Percentiles rank a stretch among this genome's conserved stretches.
These are phyloP conservation scores for Lactarius trivialis DNA, from an alignment of 768 basidiomycete species.

Conservation along the genomic window DNA sequence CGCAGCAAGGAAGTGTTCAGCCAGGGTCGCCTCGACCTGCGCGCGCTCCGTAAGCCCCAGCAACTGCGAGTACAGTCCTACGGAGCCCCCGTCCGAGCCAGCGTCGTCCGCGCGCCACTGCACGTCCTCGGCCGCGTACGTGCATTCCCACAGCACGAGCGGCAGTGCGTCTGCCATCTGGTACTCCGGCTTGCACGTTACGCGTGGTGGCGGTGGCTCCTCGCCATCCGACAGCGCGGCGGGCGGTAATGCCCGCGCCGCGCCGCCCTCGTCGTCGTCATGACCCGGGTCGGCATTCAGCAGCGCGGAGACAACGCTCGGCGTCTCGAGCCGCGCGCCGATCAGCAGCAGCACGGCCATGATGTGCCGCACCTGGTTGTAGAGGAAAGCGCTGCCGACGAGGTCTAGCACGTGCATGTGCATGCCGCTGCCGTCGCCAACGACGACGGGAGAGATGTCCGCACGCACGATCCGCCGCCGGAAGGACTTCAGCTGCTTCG, in stretches of 20 bases:
- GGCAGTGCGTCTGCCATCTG: conserved; percentile 92
- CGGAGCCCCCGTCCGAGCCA: conserved; percentile 28
- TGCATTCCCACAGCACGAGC: conserved; percentile 87
- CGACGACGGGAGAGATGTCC: conserved; percentile 44
- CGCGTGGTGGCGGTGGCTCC: conserved; percentile 35
- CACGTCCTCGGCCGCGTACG: conserved; percentile 58
- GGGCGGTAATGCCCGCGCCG: conserved; percentile 22
- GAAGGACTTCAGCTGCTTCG: conserved; percentile 85
- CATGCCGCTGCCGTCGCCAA: conserved; percentile 4
- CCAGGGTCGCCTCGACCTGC: conserved; percentile 55
- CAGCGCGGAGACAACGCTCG: conserved; percentile 61
- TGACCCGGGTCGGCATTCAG: conserved; percentile 54
- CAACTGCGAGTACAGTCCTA: conserved; percentile 21
- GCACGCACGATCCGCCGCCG: conserved; percentile 61
- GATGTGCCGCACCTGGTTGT: conserved; percentile 94
- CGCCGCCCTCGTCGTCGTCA: conserved; percentile 28
- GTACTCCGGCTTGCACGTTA: conserved; percentile 78
- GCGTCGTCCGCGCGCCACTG: conserved; percentile 62
- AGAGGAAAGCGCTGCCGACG: conserved; percentile 82
- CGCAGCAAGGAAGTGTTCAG: conserved; percentile 58
- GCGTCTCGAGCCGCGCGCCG: conserved; percentile 71
- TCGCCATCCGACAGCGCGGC: conserved; percentile 25
- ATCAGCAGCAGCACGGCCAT: conserved; percentile 88
- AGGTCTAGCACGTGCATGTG: conserved; percentile 73
- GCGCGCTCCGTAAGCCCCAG: conserved; percentile 42